These are phyloP conservation scores for Hibiscus syriacus DNA, from an alignment of 345 rosid genomes.

Conservation along the genomic window DNA sequence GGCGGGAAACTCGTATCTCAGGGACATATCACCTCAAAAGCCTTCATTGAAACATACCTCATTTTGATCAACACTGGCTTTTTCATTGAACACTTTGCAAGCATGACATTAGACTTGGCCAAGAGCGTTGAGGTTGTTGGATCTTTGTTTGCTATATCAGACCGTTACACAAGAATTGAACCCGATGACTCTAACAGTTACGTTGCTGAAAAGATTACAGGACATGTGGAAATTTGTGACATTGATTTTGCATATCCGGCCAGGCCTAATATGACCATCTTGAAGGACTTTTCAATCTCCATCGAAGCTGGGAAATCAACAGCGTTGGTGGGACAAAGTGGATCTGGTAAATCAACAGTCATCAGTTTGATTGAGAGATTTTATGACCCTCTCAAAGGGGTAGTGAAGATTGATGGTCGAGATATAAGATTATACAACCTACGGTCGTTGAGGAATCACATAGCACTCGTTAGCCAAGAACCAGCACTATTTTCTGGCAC, in stretches of 20 bases:
- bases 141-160: neutral
- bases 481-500: constrained; percentile 54
- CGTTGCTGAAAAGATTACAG: constrained; percentile 25
- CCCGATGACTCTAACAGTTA: constrained; percentile 44
- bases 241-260: constrained; percentile 56
- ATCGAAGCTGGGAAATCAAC: constrained; percentile 58
- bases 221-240: constrained; percentile 35
- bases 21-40: constrained; percentile 39
- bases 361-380: constrained; percentile 53
- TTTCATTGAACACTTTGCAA: neutral
- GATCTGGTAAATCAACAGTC: constrained; percentile 70
- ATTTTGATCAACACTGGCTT: neutral
- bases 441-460: constrained; percentile 36
- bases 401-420: constrained; percentile 31
- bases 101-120: constrained; percentile 2
- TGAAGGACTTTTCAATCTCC: constrained; percentile 37
- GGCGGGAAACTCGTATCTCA: constrained; percentile 48
- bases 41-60: constrained; percentile 22
- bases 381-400: constrained; percentile 48
- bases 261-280: constrained; percentile 40
- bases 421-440: constrained; percentile 33
- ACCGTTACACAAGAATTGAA: constrained; percentile 43
- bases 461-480: constrained; percentile 68
- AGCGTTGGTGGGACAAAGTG: constrained; percentile 61
- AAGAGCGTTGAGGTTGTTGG: neutral